phyloP scores from a whole-genome alignment of 495 filamentous ascomycete species.

The Aspergillus coremiiformis region DNA sequence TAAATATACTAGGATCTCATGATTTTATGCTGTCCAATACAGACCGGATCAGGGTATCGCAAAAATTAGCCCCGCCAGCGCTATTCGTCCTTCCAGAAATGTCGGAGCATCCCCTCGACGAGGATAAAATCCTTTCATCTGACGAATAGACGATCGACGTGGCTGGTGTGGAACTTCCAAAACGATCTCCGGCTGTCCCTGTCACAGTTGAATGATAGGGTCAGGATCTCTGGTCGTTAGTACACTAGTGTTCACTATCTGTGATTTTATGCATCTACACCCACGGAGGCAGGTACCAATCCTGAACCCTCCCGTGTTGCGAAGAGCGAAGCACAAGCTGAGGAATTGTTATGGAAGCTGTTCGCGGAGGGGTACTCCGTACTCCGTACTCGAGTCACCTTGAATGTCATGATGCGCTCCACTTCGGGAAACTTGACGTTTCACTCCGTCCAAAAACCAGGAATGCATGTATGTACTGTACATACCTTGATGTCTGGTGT shows the following conservation, averaged over 20 bases:
- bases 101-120: background rate
- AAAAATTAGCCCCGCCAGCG: background rate
- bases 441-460: background rate
- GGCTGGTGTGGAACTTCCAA: background rate
- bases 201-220: background rate
- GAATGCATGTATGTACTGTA: background rate
- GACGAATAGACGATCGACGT: constrained; percentile 3
- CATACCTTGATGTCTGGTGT: too few relatives aligned
- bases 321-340: background rate
- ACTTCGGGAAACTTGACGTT: background rate
- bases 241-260: constrained; percentile 1
- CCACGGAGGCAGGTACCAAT: background rate
- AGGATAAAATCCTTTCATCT: background rate
- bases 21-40: background rate
- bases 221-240: constrained; percentile 1
- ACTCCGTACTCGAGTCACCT: too few relatives aligned
- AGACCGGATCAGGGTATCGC: background rate
- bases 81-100: constrained; percentile 2
- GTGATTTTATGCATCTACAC: constrained; percentile 6
- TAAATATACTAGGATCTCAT: background rate
- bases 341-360: background rate
- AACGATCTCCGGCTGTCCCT: constrained; percentile 1
- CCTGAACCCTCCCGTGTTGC: background rate
- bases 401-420: background rate
- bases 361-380: background rate